phyloP scores from a whole-genome alignment of 768 basidiomycete genomes.

The Termitomyces heimii region DNA sequence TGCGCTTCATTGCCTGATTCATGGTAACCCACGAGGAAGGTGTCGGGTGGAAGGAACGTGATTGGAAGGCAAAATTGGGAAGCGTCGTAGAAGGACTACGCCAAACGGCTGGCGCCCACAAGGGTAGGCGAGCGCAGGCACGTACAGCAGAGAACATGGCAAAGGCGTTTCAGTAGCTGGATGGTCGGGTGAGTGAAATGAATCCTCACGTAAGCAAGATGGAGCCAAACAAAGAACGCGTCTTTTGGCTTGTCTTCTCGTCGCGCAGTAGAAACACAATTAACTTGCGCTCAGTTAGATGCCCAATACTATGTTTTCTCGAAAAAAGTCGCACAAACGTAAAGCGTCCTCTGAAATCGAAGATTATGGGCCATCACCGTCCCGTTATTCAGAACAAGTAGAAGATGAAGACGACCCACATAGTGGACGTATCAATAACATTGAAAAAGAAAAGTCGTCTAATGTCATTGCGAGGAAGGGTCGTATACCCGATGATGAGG shows the following conservation, averaged over 20 bases:
- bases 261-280: not conserved
- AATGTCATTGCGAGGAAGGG: slow-evolving; percentile 14
- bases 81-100: slow-evolving; percentile 3
- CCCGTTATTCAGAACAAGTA: slow-evolving; percentile 22
- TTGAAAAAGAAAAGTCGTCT: slow-evolving; percentile 29
- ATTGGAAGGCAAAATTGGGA: slow-evolving; percentile 17
- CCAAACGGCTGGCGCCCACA: slow-evolving; percentile 22
- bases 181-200: not conserved
- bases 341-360: slow-evolving; percentile 59
- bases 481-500: slow-evolving; percentile 17
- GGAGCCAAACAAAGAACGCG: slow-evolving; percentile 29
- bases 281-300: slow-evolving; percentile 18
- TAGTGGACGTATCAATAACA: slow-evolving; percentile 15
- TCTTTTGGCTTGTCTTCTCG: slow-evolving; percentile 18
- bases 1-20: slow-evolving; percentile 83
- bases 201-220: slow-evolving; percentile 1
- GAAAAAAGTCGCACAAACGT: slow-evolving; percentile 32
- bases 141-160: slow-evolving; percentile 35
- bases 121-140: slow-evolving; percentile 23
- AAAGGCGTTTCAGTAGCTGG: not conserved
- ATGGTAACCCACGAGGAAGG: slow-evolving; percentile 60
- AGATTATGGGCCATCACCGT: slow-evolving; percentile 37
- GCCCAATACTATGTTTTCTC: slow-evolving; percentile 34
- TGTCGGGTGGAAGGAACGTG: slow-evolving; percentile 60
- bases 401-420: slow-evolving; percentile 38